phyloP scores from a whole-genome alignment of 2,329 filamentous ascomycete genomes.

The Magnaporthiopsis poae region DNA sequence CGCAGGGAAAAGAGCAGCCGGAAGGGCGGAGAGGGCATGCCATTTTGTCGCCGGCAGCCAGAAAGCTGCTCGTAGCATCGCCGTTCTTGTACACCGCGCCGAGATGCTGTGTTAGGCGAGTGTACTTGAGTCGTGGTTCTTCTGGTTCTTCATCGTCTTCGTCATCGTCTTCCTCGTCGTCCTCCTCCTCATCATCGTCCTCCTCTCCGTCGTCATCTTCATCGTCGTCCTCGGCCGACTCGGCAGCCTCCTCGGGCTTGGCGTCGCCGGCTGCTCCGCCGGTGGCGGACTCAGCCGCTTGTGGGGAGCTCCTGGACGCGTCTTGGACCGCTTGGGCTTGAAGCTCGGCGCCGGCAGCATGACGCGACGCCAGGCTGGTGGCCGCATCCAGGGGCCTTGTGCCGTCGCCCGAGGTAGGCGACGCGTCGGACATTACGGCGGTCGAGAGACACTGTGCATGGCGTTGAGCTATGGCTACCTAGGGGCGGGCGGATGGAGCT shows the following conservation, averaged over 20 bases:
- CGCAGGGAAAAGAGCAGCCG: neutral
- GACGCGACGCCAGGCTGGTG: neutral
- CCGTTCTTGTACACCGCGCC: constrained; percentile 81
- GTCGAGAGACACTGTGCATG: constrained; percentile 10
- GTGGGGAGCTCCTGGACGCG: neutral
- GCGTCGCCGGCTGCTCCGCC: constrained; percentile 1
- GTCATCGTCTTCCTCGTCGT: constrained; percentile 54
- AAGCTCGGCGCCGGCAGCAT: neutral
- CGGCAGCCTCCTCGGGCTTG: constrained; percentile 6
- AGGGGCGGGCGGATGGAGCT: neutral
- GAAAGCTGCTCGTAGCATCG: constrained; percentile 83
- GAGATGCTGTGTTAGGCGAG: constrained; percentile 71
- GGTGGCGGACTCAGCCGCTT: neutral
- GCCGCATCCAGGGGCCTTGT: neutral
- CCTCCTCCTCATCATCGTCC: constrained; percentile 34
- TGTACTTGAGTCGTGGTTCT: constrained; percentile 89
- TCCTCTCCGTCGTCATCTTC: constrained; percentile 32
- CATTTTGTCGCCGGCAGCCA: constrained; percentile 95
- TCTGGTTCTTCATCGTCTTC: constrained; percentile 81
- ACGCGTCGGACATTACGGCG: constrained; percentile 13
- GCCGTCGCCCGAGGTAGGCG: constrained; percentile 6
- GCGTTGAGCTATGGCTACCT: constrained; percentile 3
- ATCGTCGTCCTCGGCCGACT: constrained; percentile 12
- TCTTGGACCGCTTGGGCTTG: neutral
- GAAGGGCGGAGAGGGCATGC: constrained; percentile 35